Evolutionary conservation across 2,329 filamentous ascomycete genomes (phyloP).

Genomic region (Fusarium tricinctum): DNA sequence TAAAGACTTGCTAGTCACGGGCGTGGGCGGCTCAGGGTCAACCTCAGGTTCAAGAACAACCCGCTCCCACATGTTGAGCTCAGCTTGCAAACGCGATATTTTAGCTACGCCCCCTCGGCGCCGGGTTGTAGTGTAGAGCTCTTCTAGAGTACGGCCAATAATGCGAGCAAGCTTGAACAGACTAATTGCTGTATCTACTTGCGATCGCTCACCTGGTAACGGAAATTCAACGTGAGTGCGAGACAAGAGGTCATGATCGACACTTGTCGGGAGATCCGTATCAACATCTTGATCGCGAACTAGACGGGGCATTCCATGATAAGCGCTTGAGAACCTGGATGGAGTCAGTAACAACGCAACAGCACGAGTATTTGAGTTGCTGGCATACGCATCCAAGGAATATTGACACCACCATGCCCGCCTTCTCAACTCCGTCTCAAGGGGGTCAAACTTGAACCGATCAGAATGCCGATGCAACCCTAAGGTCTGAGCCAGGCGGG

Average conservation of each 20-base stretch:
- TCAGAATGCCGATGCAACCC: slow-evolving; percentile 48
- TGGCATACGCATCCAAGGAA: slow-evolving; percentile 43
- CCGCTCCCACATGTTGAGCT: slow-evolving; percentile 46
- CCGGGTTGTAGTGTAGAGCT: slow-evolving; percentile 46
- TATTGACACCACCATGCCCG: slow-evolving; percentile 50
- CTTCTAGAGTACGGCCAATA: slow-evolving; percentile 43
- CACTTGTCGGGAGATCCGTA: slow-evolving; percentile 44
- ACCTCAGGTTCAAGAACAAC: slow-evolving; percentile 17
- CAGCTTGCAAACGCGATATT: slow-evolving; percentile 42
- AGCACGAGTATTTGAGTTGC: not conserved
- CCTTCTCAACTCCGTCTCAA: slow-evolving; percentile 46
- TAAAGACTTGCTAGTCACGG: not conserved
- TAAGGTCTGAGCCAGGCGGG: slow-evolving; percentile 44
- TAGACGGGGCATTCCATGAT: slow-evolving; percentile 48
- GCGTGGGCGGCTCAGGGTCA: slow-evolving; percentile 10
- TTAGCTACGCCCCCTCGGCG: slow-evolving; percentile 47
- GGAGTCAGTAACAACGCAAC: not conserved
- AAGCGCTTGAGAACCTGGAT: slow-evolving; percentile 44
- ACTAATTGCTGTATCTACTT: slow-evolving; percentile 45
- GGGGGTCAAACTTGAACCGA: slow-evolving; percentile 47
- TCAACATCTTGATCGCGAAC: slow-evolving; percentile 49
- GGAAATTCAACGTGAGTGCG: slow-evolving; percentile 45
- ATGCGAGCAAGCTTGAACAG: slow-evolving; percentile 48
- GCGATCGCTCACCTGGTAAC: slow-evolving; percentile 44
- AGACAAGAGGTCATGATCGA: slow-evolving; percentile 47